These are phyloP conservation scores for Ajuga reptans DNA, from an alignment of 305 asterid genomes.

Conservation along the genomic window DNA sequence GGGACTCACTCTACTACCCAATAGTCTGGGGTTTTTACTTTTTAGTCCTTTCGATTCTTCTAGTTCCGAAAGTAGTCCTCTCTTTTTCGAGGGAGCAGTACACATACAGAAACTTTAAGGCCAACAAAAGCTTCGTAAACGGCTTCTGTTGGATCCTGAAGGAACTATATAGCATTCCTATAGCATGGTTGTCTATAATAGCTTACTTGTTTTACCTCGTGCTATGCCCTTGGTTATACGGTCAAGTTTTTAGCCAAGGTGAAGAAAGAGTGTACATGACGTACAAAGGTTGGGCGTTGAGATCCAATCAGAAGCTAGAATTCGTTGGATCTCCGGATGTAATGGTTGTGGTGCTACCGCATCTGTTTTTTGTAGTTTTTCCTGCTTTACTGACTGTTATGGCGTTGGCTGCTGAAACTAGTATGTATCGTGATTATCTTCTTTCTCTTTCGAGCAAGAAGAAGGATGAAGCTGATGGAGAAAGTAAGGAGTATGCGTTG, in stretches of 20 bases:
- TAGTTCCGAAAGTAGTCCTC: conserved; percentile 52
- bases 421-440: conserved; percentile 42
- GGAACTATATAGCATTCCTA: conserved; percentile 44
- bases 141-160: conserved; percentile 46
- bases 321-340: conserved; percentile 81
- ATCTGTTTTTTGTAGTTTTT: conserved; percentile 59
- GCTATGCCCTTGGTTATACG: conserved; percentile 79
- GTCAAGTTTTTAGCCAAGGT: conserved; percentile 49
- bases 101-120: conserved; percentile 40
- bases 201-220: conserved; percentile 72
- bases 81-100: conserved; percentile 37
- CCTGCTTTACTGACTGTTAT: conserved; percentile 43
- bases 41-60: conserved; percentile 37
- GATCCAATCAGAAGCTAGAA: conserved; percentile 27
- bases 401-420: conserved; percentile 62
- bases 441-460: conserved; percentile 69
- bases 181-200: conserved; percentile 39
- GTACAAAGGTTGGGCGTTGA: conserved; percentile 71
- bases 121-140: conserved; percentile 40
- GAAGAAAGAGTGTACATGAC: conserved; percentile 71
- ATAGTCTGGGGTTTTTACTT: conserved; percentile 49
- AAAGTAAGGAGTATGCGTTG: conserved; percentile 20
- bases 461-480: conserved; percentile 47
- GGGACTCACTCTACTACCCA: conserved; percentile 71
- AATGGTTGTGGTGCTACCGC: conserved; percentile 82